Evolutionary conservation across 2,329 filamentous ascomycete genomes (phyloP).

Genomic region (Penicillium sp.): DNA sequence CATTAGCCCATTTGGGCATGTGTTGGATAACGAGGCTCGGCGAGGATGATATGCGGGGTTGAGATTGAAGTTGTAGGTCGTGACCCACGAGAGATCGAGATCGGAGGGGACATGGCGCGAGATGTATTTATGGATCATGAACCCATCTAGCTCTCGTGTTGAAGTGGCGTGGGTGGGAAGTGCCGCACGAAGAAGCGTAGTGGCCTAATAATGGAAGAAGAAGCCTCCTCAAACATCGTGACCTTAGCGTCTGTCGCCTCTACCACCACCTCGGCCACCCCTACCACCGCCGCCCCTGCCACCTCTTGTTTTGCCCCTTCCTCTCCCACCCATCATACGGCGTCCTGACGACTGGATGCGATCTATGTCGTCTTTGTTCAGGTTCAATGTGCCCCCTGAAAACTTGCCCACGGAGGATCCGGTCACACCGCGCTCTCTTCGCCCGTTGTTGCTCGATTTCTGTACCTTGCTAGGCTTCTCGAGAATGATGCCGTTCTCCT

Average conservation of each 20-base stretch:
- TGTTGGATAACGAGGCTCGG: slow-evolving; percentile 51
- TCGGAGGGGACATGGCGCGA: not conserved
- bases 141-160: not conserved
- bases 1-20: slow-evolving; percentile 56
- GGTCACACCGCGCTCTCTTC: slow-evolving; percentile 65
- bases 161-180: not conserved
- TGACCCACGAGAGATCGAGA: slow-evolving; percentile 23
- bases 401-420: slow-evolving; percentile 78
- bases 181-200: not conserved
- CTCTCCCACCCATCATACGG: slow-evolving; percentile 20
- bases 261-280: slow-evolving; percentile 15
- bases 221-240: not conserved
- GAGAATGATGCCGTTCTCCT: slow-evolving; percentile 85
- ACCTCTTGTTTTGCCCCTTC: slow-evolving; percentile 21
- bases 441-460: slow-evolving; percentile 33
- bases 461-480: slow-evolving; percentile 55
- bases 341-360: slow-evolving; percentile 17
- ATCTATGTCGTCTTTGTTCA: slow-evolving; percentile 72
- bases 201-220: not conserved
- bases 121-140: not conserved
- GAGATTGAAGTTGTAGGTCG: slow-evolving; percentile 59
- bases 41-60: slow-evolving; percentile 52
- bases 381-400: slow-evolving; percentile 70
- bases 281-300: slow-evolving; percentile 12
- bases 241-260: slow-evolving; percentile 14